Conservation (phyloP, 2,329 filamentous ascomycete species). For the Didymella glomerata region DNA sequence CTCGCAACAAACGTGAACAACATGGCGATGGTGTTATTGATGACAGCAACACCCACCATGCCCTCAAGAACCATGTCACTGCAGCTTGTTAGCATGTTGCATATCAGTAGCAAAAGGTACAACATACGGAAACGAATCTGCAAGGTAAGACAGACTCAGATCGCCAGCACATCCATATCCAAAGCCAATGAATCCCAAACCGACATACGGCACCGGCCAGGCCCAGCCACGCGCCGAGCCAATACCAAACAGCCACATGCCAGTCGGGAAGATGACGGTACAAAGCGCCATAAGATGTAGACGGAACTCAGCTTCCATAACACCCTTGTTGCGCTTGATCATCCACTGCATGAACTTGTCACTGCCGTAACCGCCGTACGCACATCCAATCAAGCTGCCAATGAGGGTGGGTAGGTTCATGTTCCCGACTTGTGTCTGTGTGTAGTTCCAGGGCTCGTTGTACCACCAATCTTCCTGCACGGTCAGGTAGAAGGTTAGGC, state of each 20-base stretch:
- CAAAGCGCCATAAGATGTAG: slow-evolving; percentile 62
- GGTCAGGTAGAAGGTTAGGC: slow-evolving; percentile 67
- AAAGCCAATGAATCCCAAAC: slow-evolving; percentile 66
- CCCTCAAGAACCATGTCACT: slow-evolving; percentile 34
- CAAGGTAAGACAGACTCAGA: slow-evolving; percentile 44
- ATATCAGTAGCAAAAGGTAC: not conserved
- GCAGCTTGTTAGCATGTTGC: not conserved
- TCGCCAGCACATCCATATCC: slow-evolving; percentile 68
- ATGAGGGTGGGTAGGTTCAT: slow-evolving; percentile 67
- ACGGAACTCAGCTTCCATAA: slow-evolving; percentile 65
- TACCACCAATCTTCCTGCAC: slow-evolving; percentile 66
- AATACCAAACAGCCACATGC: slow-evolving; percentile 64
- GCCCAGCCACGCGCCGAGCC: slow-evolving; percentile 60
- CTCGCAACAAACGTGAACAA: slow-evolving; percentile 30
- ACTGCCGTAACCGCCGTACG: slow-evolving; percentile 66
- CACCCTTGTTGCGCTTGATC: slow-evolving; percentile 61
- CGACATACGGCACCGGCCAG: slow-evolving; percentile 65
- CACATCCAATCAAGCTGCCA: slow-evolving; percentile 64
- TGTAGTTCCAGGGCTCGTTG: slow-evolving; percentile 64
- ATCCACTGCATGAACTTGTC: slow-evolving; percentile 66
- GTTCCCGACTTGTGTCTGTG: slow-evolving; percentile 62
- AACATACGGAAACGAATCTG: slow-evolving; percentile 31
- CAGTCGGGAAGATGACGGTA: slow-evolving; percentile 60
- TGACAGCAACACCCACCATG: slow-evolving; percentile 33
- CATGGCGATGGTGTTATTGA: slow-evolving; percentile 33